A percentile compares a stretch with the other conserved stretches of the same genome.
These are phyloP conservation scores for Diacronema lutheri DNA, from an alignment of 78 protist genomes.

Conservation along the genomic window DNA sequence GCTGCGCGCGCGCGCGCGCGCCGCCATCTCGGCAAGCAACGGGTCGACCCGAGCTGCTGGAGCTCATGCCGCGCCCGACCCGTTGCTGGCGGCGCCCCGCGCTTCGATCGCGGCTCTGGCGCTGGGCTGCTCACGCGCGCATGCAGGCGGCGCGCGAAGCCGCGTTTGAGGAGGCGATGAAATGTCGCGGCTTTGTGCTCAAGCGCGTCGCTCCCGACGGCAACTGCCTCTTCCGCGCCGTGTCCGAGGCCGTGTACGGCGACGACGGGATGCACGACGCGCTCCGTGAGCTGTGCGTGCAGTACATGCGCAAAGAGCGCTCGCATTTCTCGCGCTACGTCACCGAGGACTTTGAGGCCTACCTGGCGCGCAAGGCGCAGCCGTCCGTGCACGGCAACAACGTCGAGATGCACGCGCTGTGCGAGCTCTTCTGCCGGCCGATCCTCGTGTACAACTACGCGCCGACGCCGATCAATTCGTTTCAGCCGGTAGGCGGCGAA, in stretches of 20 bases:
- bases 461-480: neutral
- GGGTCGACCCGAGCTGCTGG: no score
- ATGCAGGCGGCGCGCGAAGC: no score
- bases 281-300: neutral
- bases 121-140: no score
- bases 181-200: no score
- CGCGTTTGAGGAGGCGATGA: no score
- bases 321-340: conserved; percentile 64
- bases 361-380: conserved; percentile 52
- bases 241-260: neutral
- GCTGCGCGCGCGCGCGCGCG: no score
- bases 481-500: neutral
- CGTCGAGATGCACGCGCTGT: conserved; percentile 69
- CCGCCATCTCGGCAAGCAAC: no score
- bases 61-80: no score
- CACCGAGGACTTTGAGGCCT: conserved; percentile 60
- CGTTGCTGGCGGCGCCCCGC: no score
- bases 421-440: conserved; percentile 65
- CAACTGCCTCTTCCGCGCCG: neutral
- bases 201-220: no score
- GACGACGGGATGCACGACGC: conserved; percentile 4
- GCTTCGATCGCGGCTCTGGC: no score
- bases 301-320: neutral
- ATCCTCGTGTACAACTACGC: conserved; percentile 41
- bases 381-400: conserved; percentile 54